A percentile compares a stretch with the other conserved stretches of the same genome.
Conservation (phyloP, 768 basidiomycete species). For the Hirschioporus abietinus region DNA sequence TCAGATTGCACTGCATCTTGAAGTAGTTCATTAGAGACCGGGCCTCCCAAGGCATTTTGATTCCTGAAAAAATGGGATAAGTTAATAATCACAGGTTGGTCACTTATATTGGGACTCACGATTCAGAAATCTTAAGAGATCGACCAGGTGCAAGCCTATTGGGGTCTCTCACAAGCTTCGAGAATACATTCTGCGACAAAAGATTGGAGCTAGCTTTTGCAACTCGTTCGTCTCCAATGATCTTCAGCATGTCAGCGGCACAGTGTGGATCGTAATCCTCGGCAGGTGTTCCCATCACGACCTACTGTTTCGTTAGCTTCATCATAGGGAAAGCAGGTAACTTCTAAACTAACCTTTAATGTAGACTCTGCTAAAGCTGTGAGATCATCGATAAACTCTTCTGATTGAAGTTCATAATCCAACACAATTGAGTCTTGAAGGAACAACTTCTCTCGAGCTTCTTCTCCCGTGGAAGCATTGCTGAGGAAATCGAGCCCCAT, state of each 20-base stretch:
- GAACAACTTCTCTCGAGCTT: conserved; percentile 67
- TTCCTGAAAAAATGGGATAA: conserved; percentile 40
- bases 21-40: conserved; percentile 57
- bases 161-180: conserved; percentile 59
- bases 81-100: neutral
- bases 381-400: conserved; percentile 30
- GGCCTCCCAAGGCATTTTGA: conserved; percentile 60
- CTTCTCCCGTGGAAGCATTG: conserved; percentile 67
- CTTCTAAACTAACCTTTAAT: conserved; percentile 49
- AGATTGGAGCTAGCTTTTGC: conserved; percentile 54
- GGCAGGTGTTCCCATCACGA: conserved; percentile 68
- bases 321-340: neutral
- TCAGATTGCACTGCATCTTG: conserved; percentile 67
- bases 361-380: conserved; percentile 55
- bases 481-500: conserved; percentile 65
- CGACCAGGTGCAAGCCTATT: conserved; percentile 65
- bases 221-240: conserved; percentile 51
- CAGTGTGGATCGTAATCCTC: conserved; percentile 61
- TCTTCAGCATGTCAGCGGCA: conserved; percentile 52
- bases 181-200: conserved; percentile 57
- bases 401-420: conserved; percentile 33
- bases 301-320: conserved; percentile 35
- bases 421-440: conserved; percentile 51
- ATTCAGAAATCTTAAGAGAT: conserved; percentile 70
- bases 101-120: conserved; percentile 32